A percentile compares a stretch with the other conserved stretches of the same genome.
These are phyloP conservation scores for Eucalyptus leucophloia DNA, from an alignment of 345 rosid genomes.

Conservation along the genomic window DNA sequence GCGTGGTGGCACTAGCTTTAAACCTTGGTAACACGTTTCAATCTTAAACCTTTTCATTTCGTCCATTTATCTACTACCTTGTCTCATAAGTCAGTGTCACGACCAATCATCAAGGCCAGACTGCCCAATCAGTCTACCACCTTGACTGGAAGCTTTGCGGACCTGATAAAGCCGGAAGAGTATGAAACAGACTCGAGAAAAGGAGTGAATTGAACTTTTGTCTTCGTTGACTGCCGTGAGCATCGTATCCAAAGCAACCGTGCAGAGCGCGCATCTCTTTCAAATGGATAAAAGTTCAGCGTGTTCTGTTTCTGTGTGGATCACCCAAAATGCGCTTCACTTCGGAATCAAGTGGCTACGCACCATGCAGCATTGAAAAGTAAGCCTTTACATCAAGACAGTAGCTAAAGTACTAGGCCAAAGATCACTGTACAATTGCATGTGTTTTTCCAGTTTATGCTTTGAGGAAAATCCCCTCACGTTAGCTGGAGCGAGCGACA, in stretches of 20 bases:
- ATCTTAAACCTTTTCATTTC: neutral
- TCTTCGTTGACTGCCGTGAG: neutral
- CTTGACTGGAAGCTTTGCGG: neutral
- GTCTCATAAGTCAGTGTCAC: neutral
- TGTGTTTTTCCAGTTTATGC: neutral
- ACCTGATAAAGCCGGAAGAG: neutral
- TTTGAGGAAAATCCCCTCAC: neutral
- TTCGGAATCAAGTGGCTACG: neutral
- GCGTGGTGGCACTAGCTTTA: neutral
- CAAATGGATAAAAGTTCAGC: neutral
- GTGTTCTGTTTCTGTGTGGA: neutral
- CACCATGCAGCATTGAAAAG: no score
- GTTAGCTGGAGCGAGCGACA: no score
- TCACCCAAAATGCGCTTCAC: neutral
- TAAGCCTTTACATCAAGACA: no score
- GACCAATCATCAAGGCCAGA: neutral
- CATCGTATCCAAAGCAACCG: neutral
- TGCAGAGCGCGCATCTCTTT: neutral
- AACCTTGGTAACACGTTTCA: neutral
- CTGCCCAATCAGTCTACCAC: neutral
- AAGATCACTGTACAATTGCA: neutral
- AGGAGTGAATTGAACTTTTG: no score
- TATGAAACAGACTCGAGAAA: neutral
- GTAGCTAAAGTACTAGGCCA: no score
- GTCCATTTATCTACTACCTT: neutral